Evolutionary conservation across 176 grass and related monocot genomes (phyloP).

Genomic region (Poa pratensis): DNA sequence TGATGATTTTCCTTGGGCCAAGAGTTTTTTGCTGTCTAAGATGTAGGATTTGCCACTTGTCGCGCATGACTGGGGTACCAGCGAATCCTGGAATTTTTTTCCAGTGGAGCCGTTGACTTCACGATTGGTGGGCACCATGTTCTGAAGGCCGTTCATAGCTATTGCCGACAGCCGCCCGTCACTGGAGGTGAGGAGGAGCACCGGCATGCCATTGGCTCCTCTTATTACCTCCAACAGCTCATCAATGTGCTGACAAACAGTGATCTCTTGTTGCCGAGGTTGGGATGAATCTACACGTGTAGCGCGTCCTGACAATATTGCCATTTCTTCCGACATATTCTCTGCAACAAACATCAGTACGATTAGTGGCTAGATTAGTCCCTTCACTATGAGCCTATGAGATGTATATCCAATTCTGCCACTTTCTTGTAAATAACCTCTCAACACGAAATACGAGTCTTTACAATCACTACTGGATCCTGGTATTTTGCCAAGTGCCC

Average conservation of each 20-base stretch:
- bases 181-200: not conserved
- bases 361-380: not conserved
- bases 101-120: not conserved
- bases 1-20: too few relatives aligned
- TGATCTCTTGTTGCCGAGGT: not conserved
- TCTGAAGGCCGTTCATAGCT: not conserved
- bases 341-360: not conserved
- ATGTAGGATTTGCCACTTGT: too few relatives aligned
- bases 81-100: not conserved
- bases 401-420: too few relatives aligned
- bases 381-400: too few relatives aligned
- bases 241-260: not conserved
- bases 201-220: slow-evolving; percentile 1
- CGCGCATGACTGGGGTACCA: too few relatives aligned
- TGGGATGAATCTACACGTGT: not conserved
- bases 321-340: not conserved
- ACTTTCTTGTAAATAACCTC: too few relatives aligned
- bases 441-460: too few relatives aligned
- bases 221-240: not conserved
- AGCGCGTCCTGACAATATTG: not conserved
- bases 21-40: too few relatives aligned
- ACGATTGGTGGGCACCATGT: not conserved
- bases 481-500: too few relatives aligned
- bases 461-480: too few relatives aligned
- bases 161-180: not conserved